Evolutionary conservation across 2,329 filamentous ascomycete species (phyloP).

Genomic region (Macroventuria anomochaeta): DNA sequence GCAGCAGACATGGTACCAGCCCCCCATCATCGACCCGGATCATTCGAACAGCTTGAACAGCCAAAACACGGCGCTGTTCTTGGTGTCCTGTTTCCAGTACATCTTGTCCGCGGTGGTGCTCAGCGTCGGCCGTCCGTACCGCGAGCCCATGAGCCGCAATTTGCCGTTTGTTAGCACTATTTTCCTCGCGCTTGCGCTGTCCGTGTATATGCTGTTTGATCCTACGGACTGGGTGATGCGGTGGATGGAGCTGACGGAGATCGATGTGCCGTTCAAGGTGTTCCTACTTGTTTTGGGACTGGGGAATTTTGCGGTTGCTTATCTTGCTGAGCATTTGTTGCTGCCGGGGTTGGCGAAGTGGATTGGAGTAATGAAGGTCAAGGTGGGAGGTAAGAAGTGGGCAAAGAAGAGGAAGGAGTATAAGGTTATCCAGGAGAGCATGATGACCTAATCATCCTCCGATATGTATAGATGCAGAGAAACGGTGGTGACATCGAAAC

Average conservation of each 20-base stretch:
- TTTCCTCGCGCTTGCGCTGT: conserved; percentile 68
- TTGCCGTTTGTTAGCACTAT: conserved; percentile 86
- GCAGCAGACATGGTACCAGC: conserved; percentile 81
- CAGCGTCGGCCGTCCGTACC: conserved; percentile 89
- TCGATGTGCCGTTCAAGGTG: conserved; percentile 74
- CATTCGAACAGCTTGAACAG: conserved; percentile 89
- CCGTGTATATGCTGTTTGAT: conserved; percentile 79
- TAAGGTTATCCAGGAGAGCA: conserved; percentile 68
- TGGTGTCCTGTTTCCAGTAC: conserved; percentile 93
- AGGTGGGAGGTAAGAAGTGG: conserved; percentile 58
- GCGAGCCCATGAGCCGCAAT: conserved; percentile 80
- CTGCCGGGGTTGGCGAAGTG: conserved; percentile 72
- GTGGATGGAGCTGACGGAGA: conserved; percentile 84
- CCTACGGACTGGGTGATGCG: conserved; percentile 72
- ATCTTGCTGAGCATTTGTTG: conserved; percentile 72
- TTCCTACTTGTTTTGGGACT: conserved; percentile 75
- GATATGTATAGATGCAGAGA: too few relatives aligned
- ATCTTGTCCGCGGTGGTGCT: conserved; percentile 88
- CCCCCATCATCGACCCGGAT: conserved; percentile 76
- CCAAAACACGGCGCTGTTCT: conserved; percentile 89
- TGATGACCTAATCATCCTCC: conserved; percentile 35
- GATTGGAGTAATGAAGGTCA: conserved; percentile 68
- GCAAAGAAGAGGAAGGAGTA: conserved; percentile 80
- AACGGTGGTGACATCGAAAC: too few relatives aligned
- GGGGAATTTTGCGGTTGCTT: conserved; percentile 72